Percentiles rank a stretch among this genome's conserved stretches.
These are phyloP conservation scores for Verticillium nonalfalfae DNA, from an alignment of 2,329 filamentous ascomycete species.

Conservation along the genomic window DNA sequence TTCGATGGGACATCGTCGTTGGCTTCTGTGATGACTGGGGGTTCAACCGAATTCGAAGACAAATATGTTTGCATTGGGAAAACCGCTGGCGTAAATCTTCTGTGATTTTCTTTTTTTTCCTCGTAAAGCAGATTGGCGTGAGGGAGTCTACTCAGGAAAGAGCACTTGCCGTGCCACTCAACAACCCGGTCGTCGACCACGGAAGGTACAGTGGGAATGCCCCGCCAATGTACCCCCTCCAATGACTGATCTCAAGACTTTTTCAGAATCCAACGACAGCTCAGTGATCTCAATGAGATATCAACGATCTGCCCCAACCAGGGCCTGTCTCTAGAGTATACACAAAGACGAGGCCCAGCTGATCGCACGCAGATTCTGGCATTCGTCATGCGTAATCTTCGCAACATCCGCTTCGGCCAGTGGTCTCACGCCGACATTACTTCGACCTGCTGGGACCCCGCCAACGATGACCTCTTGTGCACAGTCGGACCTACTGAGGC, in stretches of 20 bases:
- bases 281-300: neutral
- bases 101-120: no score
- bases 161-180: neutral
- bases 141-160: neutral
- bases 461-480: slow-evolving; percentile 71
- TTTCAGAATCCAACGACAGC: neutral
- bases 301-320: neutral
- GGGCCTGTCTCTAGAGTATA: neutral
- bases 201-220: neutral
- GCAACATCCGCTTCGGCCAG: slow-evolving; percentile 65
- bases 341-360: neutral
- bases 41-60: no score
- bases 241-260: neutral
- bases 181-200: neutral
- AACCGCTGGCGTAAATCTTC: no score
- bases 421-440: slow-evolving; percentile 61
- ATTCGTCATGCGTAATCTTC: slow-evolving; percentile 76
- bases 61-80: no score
- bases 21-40: no score
- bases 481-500: slow-evolving; percentile 73
- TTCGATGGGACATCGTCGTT: neutral
- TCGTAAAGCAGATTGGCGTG: no score
- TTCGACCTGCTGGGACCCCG: slow-evolving; percentile 79
- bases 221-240: slow-evolving; percentile 2
- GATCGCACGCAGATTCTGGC: neutral